Base-by-base conservation (phyloP, 2,329 filamentous ascomycete species). In the Basipetospora sp. region DNA sequence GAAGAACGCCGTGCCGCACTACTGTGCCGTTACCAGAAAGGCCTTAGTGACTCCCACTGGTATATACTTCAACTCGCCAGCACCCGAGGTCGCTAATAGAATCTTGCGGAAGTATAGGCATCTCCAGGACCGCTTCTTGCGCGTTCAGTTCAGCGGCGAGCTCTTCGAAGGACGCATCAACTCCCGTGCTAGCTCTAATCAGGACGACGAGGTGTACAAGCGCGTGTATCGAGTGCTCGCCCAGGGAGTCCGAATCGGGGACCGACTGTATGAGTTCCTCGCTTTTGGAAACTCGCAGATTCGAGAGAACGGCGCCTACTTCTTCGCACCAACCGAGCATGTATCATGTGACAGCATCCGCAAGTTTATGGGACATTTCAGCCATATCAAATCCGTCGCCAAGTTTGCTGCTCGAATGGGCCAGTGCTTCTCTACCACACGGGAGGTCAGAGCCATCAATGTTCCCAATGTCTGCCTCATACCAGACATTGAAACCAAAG, bases 281-380 rank as follows among this genome's bases (percentile, higher is more conserved):
- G 90, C 88, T 0, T 94, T 87, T 58, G 88, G 90, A 0, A 96
- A 90, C 54, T 94, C 90, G 0, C 90, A 98, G 49, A 82, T 98
- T 42, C 74, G 88, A 36, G 87, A 96, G 51, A 77, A 88, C 47
- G 82, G 87, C 0, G 87, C 84, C 0, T 96, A 90, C 51, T 94
- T 98, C 57, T 96, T 96, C 54, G 80, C 83, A 4, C 71, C 81
- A 0, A 75, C 74, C 0, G 62, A 71, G 0, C 63, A 73, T 39
- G 52, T 82, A 6, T 79, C 74, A 2, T 84, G 84, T 38, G 70
- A 80, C 14, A 67, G 78, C 35, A 94, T 98, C 41, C 79, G 88
- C 4, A 55, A 65, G 22, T 87, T 81, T 74, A 93, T 96, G 80
- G 90, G 90, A 0, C 62, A 80, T 11, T 93, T 98, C 48, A 67